Base-by-base conservation (phyloP, 208 protist species). In the Phytomonas francai region DNA sequence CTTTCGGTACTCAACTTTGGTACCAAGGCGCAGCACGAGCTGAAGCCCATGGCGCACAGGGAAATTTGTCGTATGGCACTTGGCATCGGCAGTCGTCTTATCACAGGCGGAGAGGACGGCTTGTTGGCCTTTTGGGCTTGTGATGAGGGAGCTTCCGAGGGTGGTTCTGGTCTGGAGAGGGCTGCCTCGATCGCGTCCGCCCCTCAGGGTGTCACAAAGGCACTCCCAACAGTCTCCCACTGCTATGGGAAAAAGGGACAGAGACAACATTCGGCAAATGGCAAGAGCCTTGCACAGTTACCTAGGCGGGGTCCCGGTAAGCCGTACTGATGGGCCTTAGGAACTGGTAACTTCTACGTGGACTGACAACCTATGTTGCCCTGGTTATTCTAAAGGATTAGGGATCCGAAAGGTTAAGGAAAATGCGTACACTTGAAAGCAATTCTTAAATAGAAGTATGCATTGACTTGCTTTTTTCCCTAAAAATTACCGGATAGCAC, bases 101-200 rank as follows among this genome's bases (percentile, higher is more conserved):
- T 95, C 58, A 95, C 87, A 0, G 90, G 77, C 29, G 87, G 85
- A 25, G 90, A 95, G 70, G 90, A 95, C 62, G 84, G 84, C 42
- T 39, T 92, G 60, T 61, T 95, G 22, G 85, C 81, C 0, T 89
- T 89, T 59, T 95, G 90, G 90, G 64, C 72, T 29, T 29, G 66
- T 7, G 66, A 70, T 16, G 73, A 74, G 42, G 25, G 70, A 57
- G 67, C 69, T 29, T 62, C 69, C 0, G 57, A 60, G 9, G 27
- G 11, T 19, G 14, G 57, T 19, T 19, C 27, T 32, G 57, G 8
- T 2, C 11, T 29, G 8, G 57, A 19, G 28, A 19, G 57, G 27
- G 57, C 57, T 19, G 57, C 57, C 27, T 60, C 57, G 1, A 32
- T 32, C 28, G 30, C 57, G 57, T 60, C 57, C 8, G 6, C 57